Percentiles rank a stretch among this genome's conserved stretches.
phyloP scores from a whole-genome alignment of 306 rosid genomes.

The Ormosia semicastrata region DNA sequence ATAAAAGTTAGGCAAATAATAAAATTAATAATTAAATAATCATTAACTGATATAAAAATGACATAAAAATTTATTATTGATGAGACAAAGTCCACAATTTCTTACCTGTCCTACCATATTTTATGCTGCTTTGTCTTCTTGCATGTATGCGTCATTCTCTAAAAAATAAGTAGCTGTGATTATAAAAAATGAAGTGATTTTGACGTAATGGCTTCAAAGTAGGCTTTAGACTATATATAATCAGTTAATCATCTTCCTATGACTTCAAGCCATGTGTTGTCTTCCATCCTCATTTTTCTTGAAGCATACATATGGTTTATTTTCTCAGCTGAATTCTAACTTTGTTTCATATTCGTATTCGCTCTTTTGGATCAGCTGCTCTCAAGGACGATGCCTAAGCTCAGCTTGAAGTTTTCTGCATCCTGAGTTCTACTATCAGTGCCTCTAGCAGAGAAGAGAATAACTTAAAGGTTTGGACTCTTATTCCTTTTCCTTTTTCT shows the following conservation, averaged over 20 bases:
- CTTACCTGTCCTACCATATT: constrained; percentile 2
- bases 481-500: not conserved
- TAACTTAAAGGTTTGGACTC: constrained; percentile 16
- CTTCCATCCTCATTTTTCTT: constrained; percentile 5
- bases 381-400: not conserved
- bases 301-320: not conserved
- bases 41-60: no score
- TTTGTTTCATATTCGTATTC: not conserved
- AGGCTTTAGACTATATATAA: constrained; percentile 31
- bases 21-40: no score
- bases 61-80: not conserved
- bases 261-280: constrained; percentile 15
- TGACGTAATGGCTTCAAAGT: constrained; percentile 35
- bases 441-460: not conserved
- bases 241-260: not conserved
- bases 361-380: not conserved
- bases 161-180: constrained; percentile 35
- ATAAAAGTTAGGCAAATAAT: no score
- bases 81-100: not conserved
- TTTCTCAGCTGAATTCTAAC: constrained; percentile 15
- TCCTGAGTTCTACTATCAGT: not conserved
- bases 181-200: constrained; percentile 24
- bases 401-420: constrained; percentile 1
- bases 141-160: constrained; percentile 23
- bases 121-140: constrained; percentile 25